Evolutionary conservation across 2,329 filamentous ascomycete genomes (phyloP), one percentile per base, ranked within the genome.

Genomic region (Paecilomyces dactylethromorphus): DNA sequence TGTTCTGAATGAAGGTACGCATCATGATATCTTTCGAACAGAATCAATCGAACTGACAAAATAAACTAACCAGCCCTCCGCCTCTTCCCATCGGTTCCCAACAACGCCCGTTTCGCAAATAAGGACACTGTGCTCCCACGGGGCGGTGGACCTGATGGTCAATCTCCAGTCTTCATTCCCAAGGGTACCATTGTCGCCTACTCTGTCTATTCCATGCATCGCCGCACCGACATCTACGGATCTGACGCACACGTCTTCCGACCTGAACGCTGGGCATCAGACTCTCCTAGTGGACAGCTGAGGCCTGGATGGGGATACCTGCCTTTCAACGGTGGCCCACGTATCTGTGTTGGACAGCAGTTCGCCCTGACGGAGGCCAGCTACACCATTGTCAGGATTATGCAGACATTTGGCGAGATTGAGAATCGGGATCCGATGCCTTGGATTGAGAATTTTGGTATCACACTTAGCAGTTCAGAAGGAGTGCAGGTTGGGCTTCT

Each of bases 161-260:
- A 75, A 1, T 75, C 80, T 51, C 89, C 88, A 0, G 69, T 93
- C 1, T 84, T 85, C 59, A 75, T 91, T 8, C 82, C 83, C 59
- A 87, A 89, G 71, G 84, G 87, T 66, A 86, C 85, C 1, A 73
- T 82, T 5, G 78, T 94, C 60, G 79, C 76, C 53, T 94, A 91
- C 78, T 86, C 81, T 53, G 81, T 87, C 0, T 81, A 91, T 57
- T 74, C 84, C 4, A 89, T 93, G 88, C 90, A 94, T 68, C 85
- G 90, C 1, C 84, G 88, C 13, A 71, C 70, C 45, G 80, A 82
- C 33, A 68, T 78, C 57, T 82, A 74, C 69, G 79, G 79, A 1
- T 56, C 66, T 0, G 80, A 82, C 54, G 78, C 78, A 1, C 71
- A 78, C 0, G 24, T 8, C 7, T 59, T 53, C 6, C 35, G 32